A percentile compares a stretch with the other conserved stretches of the same genome.
phyloP scores from a whole-genome alignment of 345 rosid genomes.

The Adansonia digitata region DNA sequence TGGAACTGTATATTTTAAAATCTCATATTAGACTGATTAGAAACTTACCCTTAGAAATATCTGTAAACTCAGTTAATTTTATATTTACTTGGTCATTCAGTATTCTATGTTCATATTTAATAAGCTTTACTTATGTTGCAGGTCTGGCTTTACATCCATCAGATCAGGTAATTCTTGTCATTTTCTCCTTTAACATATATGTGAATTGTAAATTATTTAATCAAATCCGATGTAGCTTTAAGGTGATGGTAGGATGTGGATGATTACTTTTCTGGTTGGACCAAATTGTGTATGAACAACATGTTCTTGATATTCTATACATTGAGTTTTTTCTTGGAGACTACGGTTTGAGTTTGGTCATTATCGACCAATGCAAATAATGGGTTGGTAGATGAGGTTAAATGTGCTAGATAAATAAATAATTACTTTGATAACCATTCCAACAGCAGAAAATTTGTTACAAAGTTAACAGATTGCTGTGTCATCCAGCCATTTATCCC shows the following conservation, averaged over 20 bases:
- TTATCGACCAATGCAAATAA: not conserved
- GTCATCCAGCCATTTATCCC: not conserved
- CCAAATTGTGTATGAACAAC: not conserved
- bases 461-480: not conserved
- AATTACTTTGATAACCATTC: not conserved
- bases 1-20: not conserved
- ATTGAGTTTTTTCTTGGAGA: not conserved
- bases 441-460: not conserved
- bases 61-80: not conserved
- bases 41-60: not conserved
- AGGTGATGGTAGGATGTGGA: not conserved
- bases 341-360: not conserved
- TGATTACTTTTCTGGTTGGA: not conserved
- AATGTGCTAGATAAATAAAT: not conserved
- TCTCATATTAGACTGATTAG: not conserved
- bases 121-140: slow-evolving; percentile 37
- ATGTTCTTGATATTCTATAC: not conserved
- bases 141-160: slow-evolving; percentile 41
- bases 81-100: not conserved
- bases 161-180: slow-evolving; percentile 43
- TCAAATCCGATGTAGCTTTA: not conserved
- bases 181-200: not conserved
- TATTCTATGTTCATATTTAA: slow-evolving; percentile 7
- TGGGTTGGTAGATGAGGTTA: not conserved
- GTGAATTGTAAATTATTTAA: not conserved